phyloP scores from a whole-genome alignment of 1,284 basidiomycete genomes.

The Schizophyllum amplum region DNA sequence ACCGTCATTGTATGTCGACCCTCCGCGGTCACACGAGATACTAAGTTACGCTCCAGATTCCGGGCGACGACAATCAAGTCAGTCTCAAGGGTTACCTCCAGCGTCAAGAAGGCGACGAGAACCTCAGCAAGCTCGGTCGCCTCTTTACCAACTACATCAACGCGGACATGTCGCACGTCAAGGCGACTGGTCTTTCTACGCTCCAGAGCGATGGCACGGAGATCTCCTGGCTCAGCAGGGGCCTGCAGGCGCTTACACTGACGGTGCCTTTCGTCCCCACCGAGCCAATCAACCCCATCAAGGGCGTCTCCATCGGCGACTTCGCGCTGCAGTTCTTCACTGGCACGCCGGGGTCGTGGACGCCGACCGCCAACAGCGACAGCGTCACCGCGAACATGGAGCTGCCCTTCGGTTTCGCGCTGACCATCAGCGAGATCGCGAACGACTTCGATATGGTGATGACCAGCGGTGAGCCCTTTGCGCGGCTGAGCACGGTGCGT shows the following conservation, averaged over 20 bases:
- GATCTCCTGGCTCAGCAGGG: conserved; percentile 64
- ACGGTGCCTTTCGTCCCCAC: conserved; percentile 57
- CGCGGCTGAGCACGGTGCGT: conserved; percentile 47
- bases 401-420: conserved; percentile 71
- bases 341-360: conserved; percentile 40
- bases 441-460: conserved; percentile 59
- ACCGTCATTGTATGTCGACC: conserved; percentile 38
- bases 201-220: conserved; percentile 45
- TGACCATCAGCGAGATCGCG: conserved; percentile 58
- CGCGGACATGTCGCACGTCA: conserved; percentile 47
- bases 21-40: background rate
- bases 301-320: conserved; percentile 55
- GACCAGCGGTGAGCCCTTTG: conserved; percentile 39
- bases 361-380: conserved; percentile 49
- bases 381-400: conserved; percentile 54
- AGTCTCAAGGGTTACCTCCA: conserved; percentile 54
- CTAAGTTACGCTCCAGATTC: conserved; percentile 26
- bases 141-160: conserved; percentile 76
- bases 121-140: conserved; percentile 44
- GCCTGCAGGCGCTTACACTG: conserved; percentile 48
- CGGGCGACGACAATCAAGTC: conserved; percentile 49
- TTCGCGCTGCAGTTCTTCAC: conserved; percentile 53
- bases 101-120: conserved; percentile 40
- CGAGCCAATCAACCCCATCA: conserved; percentile 57
- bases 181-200: conserved; percentile 53